phyloP scores from a whole-genome alignment of 2,329 filamentous ascomycete genomes.

The Fusarium albidum region DNA sequence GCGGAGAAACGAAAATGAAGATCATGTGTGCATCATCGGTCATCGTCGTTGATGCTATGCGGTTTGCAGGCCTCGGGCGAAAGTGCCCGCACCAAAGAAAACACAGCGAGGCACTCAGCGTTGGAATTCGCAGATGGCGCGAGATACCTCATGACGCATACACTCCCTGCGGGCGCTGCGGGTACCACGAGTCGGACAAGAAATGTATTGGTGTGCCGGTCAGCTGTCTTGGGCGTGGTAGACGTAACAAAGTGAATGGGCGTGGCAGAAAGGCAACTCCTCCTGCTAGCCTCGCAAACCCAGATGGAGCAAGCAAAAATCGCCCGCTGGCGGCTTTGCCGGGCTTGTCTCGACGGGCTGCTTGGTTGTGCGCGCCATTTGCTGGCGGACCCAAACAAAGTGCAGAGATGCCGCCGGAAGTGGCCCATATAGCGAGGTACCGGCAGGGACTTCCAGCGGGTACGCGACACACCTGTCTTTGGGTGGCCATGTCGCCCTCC shows the following conservation, averaged over 20 bases:
- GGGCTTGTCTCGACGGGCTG: slow-evolving; percentile 29
- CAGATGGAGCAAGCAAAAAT: slow-evolving; percentile 32
- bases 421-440: slow-evolving; percentile 42
- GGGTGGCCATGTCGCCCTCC: slow-evolving; percentile 45
- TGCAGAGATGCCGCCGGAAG: slow-evolving; percentile 37
- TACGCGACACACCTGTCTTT: slow-evolving; percentile 48
- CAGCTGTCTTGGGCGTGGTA: slow-evolving; percentile 16
- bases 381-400: slow-evolving; percentile 40
- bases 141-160: slow-evolving; percentile 38
- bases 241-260: slow-evolving; percentile 1
- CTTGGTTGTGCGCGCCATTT: slow-evolving; percentile 36
- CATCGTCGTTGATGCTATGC: slow-evolving; percentile 14
- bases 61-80: slow-evolving; percentile 3
- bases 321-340: slow-evolving; percentile 33
- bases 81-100: slow-evolving; percentile 15
- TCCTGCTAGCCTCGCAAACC: slow-evolving; percentile 12
- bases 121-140: slow-evolving; percentile 13
- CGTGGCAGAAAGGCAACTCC: slow-evolving; percentile 1
- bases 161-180: slow-evolving; percentile 37
- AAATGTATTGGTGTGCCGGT: slow-evolving; percentile 20
- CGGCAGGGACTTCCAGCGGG: slow-evolving; percentile 47
- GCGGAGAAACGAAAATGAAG: slow-evolving; percentile 14
- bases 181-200: slow-evolving; percentile 36
- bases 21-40: slow-evolving; percentile 34
- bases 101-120: slow-evolving; percentile 13